A percentile compares a stretch with the other conserved stretches of the same genome.
Conservation (phyloP, 345 rosid genomes). For the Leavenworthia alabamica region DNA sequence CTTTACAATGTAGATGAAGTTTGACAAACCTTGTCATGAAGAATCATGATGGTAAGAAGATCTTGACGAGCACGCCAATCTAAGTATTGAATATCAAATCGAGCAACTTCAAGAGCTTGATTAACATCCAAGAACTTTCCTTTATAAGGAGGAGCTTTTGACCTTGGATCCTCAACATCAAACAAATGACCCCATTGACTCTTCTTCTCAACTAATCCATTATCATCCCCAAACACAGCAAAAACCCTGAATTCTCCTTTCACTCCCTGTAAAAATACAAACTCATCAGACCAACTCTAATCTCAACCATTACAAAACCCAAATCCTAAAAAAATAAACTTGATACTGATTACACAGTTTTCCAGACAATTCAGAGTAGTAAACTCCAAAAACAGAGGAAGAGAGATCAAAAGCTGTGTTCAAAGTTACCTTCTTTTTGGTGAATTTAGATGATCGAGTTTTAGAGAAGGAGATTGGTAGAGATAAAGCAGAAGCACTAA, state of each 20-base stretch:
- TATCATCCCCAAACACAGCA: slow-evolving; percentile 75
- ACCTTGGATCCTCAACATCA: slow-evolving; percentile 93
- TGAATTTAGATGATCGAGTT: slow-evolving; percentile 42
- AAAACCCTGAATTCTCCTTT: slow-evolving; percentile 64
- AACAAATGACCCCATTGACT: slow-evolving; percentile 66
- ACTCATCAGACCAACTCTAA: too few relatives aligned
- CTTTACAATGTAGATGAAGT: slow-evolving; percentile 3
- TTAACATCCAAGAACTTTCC: slow-evolving; percentile 82
- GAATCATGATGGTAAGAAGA: slow-evolving; percentile 81
- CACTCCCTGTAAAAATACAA: slow-evolving; percentile 43
- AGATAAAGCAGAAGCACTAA: slow-evolving; percentile 62
- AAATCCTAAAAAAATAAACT: too few relatives aligned
- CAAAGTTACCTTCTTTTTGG: slow-evolving; percentile 50
- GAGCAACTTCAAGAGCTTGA: slow-evolving; percentile 90
- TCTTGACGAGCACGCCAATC: slow-evolving; percentile 99
- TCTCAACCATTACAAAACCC: too few relatives aligned
- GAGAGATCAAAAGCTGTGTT: neutral
- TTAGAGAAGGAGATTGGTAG: slow-evolving; percentile 55
- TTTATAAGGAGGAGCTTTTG: slow-evolving; percentile 66
- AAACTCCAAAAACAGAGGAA: too few relatives aligned
- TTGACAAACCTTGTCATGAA: slow-evolving; percentile 78
- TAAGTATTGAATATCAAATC: slow-evolving; percentile 81
- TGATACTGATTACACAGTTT: too few relatives aligned
- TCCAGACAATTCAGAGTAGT: too few relatives aligned
- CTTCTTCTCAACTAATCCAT: slow-evolving; percentile 63